phyloP scores from a whole-genome alignment of 179 eudicot species.

The Vitellaria paradoxa region DNA sequence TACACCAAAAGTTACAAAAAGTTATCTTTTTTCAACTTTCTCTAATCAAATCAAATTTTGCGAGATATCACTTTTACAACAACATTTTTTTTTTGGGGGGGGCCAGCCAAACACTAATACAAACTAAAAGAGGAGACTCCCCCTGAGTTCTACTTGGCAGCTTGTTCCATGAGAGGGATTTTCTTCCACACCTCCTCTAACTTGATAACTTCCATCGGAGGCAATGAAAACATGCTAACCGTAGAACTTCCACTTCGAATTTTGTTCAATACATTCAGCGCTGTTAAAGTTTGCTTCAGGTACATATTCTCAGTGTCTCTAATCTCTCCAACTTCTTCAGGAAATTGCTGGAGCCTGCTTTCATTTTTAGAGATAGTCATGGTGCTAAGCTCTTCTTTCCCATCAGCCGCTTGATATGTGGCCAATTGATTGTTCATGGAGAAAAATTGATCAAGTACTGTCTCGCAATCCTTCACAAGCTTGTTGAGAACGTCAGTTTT shows the following conservation, averaged over 20 bases:
- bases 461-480: conserved; percentile 75
- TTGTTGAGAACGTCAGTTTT: conserved; percentile 66
- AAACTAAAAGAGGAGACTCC: background rate
- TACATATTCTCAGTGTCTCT: conserved; percentile 50
- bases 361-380: conserved; percentile 16
- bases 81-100: too few relatives aligned
- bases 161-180: conserved; percentile 34
- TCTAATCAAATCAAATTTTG: too few relatives aligned
- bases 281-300: conserved; percentile 59
- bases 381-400: conserved; percentile 26
- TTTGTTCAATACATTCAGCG: conserved; percentile 55
- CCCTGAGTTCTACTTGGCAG: conserved; percentile 33
- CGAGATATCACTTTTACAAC: too few relatives aligned
- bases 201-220: conserved; percentile 38
- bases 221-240: conserved; percentile 59
- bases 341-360: conserved; percentile 28
- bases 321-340: conserved; percentile 55
- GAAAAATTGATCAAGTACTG: conserved; percentile 61
- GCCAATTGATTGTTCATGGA: conserved; percentile 36
- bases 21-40: too few relatives aligned
- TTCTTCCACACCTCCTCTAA: conserved; percentile 42
- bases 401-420: conserved; percentile 18
- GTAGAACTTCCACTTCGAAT: conserved; percentile 72
- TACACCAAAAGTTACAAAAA: too few relatives aligned
- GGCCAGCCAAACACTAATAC: too few relatives aligned